Base-by-base conservation (phyloP, 2,329 filamentous ascomycete genomes). In the Colletotrichum cordylinicola region DNA sequence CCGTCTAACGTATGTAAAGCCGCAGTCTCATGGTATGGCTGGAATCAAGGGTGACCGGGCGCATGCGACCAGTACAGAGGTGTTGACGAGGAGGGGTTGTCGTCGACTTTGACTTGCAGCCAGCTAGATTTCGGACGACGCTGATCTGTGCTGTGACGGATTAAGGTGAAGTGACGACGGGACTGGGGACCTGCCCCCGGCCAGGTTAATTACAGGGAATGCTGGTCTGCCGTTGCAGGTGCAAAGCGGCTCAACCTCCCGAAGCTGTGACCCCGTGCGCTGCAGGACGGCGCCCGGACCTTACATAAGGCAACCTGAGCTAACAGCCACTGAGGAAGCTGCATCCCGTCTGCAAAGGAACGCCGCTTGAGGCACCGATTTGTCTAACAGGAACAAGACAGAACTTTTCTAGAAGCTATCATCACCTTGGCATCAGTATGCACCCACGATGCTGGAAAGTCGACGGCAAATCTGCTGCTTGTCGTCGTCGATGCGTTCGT, bases 211-310 rank as follows among this genome's bases (percentile, higher is more conserved):
- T 72, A 37, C 70, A 75, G 70, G 73, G 73, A 68, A 73, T 39
- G 73, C 73, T 60, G 39, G 74, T 73, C 74, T 74, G 31, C 52
- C 18, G 62, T 39, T 72, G 70, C 70, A 73, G 58, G 18, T 72
- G 62, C 73, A 52, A 52, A 58, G 69, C 69, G 70, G 80, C 78
- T 79, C 79, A 48, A 48, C 43, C 43, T 52, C 43, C 72, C 78
- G 60, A 71, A 79, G 43, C 73, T 61, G 33, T 62, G 73, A 80
- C 80, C 81, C 81, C 78, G 81, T 81, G 81, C 81, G 60, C 72
- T 78, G 77, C 79, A 80, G 75, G 24, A 70, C 61, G 16, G 29
- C 24, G 68, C 35, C 21, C 10, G 48, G 18, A 31, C 70, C 70
- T 76, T 76, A 74, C 70, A 68, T 76, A 76, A 76, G 69, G 69